Evolutionary conservation across 2,329 filamentous ascomycete species (phyloP).

Genomic region (Bipolaris sorokiniana): DNA sequence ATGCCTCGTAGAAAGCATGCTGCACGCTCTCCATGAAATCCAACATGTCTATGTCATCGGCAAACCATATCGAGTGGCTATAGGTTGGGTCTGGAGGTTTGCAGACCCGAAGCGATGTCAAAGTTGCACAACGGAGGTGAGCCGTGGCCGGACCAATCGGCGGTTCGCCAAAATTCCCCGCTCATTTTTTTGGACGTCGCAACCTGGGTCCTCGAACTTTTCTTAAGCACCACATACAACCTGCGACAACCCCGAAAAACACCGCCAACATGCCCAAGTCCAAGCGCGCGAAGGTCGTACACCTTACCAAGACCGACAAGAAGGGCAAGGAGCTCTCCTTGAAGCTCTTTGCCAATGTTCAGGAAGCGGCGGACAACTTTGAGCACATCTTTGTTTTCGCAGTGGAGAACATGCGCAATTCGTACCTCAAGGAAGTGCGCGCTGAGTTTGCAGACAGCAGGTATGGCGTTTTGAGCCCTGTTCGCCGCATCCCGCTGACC

Average conservation of each 20-base stretch:
- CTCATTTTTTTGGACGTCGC: slow-evolving; percentile 30
- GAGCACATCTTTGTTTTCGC: slow-evolving; percentile 91
- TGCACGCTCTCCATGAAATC: slow-evolving; percentile 98
- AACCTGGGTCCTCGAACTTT: slow-evolving; percentile 33
- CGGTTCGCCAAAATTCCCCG: slow-evolving; percentile 44
- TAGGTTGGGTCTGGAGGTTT: slow-evolving; percentile 6
- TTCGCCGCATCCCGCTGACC: neutral
- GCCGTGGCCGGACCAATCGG: slow-evolving; percentile 40
- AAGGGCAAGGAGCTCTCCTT: slow-evolving; percentile 91
- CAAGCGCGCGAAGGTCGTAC: slow-evolving; percentile 86
- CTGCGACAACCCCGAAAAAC: slow-evolving; percentile 18
- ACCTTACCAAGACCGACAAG: slow-evolving; percentile 90
- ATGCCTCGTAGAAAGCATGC: slow-evolving; percentile 83
- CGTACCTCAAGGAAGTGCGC: slow-evolving; percentile 88
- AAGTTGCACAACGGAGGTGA: slow-evolving; percentile 18
- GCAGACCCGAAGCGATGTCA: slow-evolving; percentile 10
- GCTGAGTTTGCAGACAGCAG: slow-evolving; percentile 83
- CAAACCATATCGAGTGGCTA: slow-evolving; percentile 29
- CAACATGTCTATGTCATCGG: slow-evolving; percentile 68
- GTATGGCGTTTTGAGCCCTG: slow-evolving; percentile 57
- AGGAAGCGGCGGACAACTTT: slow-evolving; percentile 82
- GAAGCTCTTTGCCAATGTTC: slow-evolving; percentile 85
- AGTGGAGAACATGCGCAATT: slow-evolving; percentile 98
- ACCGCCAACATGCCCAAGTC: slow-evolving; percentile 84
- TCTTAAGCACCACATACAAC: slow-evolving; percentile 17